A percentile compares a stretch with the other conserved stretches of the same genome.
Evolutionary conservation across 805 yeast genomes (phyloP).

Genomic region (Saccharomycopsis microspora): DNA sequence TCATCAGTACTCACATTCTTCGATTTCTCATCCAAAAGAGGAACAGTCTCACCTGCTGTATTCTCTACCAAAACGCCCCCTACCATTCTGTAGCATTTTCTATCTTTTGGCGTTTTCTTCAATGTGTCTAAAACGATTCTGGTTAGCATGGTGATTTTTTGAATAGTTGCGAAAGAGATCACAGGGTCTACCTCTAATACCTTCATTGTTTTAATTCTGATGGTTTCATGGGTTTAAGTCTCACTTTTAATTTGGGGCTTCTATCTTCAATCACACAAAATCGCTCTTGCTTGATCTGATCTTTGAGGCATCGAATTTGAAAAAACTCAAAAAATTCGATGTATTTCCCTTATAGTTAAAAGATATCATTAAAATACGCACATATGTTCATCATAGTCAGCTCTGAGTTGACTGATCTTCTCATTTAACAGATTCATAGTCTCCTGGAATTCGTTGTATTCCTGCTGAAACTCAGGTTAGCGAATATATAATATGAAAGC

Average conservation of each 20-base stretch:
- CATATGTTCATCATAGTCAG: slow-evolving; percentile 32
- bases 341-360: neutral
- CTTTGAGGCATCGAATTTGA: no score
- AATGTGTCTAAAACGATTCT: slow-evolving; percentile 51
- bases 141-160: slow-evolving; percentile 23
- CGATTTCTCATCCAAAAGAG: slow-evolving; percentile 45
- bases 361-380: slow-evolving; percentile 1
- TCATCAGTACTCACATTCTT: slow-evolving; percentile 27
- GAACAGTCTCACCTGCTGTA: slow-evolving; percentile 64
- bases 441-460: slow-evolving; percentile 41
- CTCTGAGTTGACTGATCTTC: slow-evolving; percentile 36
- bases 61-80: slow-evolving; percentile 88
- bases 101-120: slow-evolving; percentile 34
- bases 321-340: no score
- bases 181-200: neutral
- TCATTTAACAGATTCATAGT: slow-evolving; percentile 33
- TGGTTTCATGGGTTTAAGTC: no score
- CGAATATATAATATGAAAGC: no score
- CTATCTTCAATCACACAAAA: no score
- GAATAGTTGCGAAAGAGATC: neutral
- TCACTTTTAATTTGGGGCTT: no score
- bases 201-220: no score
- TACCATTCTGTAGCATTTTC: slow-evolving; percentile 86
- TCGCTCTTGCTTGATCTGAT: no score
- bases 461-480: slow-evolving; percentile 30